phyloP scores from a whole-genome alignment of 1,139 yeast species.

The Blastobotrys arbuscula region DNA sequence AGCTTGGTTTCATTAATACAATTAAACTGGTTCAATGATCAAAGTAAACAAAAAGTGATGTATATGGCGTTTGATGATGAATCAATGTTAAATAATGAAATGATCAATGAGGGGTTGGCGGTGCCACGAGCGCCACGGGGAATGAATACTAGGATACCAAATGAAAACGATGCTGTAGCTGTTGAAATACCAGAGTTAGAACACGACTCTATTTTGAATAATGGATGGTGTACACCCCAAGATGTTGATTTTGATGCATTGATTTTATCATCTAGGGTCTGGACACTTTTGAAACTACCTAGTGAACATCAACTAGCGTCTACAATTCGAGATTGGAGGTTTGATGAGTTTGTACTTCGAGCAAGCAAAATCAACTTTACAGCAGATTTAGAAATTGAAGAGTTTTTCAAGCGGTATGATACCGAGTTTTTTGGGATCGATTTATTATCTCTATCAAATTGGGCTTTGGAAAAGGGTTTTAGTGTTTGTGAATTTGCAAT shows the following conservation, averaged over 20 bases:
- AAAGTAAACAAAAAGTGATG: constrained; percentile 1
- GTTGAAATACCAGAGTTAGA: constrained; percentile 4
- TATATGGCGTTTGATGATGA: constrained; percentile 25
- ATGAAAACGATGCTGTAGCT: neutral
- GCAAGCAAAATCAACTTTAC: constrained; percentile 28
- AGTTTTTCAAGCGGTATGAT: constrained; percentile 31
- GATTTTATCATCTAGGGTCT: constrained; percentile 23
- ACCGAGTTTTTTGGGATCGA: constrained; percentile 22
- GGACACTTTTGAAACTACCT: constrained; percentile 28
- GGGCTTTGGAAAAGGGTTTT: constrained; percentile 32
- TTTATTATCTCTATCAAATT: constrained; percentile 21
- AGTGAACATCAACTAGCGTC: constrained; percentile 21
- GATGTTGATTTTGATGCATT: constrained; percentile 13
- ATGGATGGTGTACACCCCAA: constrained; percentile 2
- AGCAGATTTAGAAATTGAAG: constrained; percentile 34
- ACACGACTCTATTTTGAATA: constrained; percentile 6
- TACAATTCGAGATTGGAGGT: constrained; percentile 6
- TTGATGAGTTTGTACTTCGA: constrained; percentile 9
- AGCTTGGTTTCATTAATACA: neutral
- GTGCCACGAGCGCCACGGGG: constrained; percentile 26
- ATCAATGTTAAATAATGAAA: constrained; percentile 29
- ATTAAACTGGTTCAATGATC: constrained; percentile 8
- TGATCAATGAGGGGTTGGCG: constrained; percentile 28
- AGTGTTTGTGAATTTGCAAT: constrained; percentile 30
- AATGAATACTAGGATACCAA: constrained; percentile 3